Conservation (phyloP, 331 rosid species). For the Quercus phellos region DNA sequence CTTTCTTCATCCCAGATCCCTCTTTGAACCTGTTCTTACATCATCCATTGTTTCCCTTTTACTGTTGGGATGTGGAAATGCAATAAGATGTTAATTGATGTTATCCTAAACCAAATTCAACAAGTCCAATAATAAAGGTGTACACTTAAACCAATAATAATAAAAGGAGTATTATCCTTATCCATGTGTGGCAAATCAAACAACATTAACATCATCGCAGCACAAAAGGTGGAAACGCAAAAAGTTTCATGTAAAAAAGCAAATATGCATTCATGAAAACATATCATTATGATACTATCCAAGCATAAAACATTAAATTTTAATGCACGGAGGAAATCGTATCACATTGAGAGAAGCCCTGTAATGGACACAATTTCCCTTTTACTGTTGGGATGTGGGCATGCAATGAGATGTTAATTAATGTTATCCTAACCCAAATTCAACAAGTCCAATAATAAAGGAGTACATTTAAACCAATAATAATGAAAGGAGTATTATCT, state of each 20-base stretch:
- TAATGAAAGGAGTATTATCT: not conserved
- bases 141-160: constrained; percentile 1
- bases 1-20: not conserved
- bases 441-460: not conserved
- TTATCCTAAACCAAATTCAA: constrained; percentile 1
- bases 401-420: constrained; percentile 1
- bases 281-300: no score
- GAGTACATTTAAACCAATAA: constrained; percentile 6
- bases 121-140: not conserved
- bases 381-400: not conserved
- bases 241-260: no score
- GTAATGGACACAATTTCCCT: not conserved
- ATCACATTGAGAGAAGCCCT: no score
- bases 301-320: no score
- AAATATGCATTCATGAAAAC: no score
- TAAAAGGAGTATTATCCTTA: not conserved
- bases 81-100: constrained; percentile 2
- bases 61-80: not conserved
- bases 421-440: constrained; percentile 1
- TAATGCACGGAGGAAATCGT: no score
- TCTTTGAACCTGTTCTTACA: not conserved
- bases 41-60: not conserved
- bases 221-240: not conserved
- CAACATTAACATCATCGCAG: not conserved
- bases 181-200: not conserved